Conservation (phyloP, 805 yeast species). For the Wickerhamomyces subpelliculosus region DNA sequence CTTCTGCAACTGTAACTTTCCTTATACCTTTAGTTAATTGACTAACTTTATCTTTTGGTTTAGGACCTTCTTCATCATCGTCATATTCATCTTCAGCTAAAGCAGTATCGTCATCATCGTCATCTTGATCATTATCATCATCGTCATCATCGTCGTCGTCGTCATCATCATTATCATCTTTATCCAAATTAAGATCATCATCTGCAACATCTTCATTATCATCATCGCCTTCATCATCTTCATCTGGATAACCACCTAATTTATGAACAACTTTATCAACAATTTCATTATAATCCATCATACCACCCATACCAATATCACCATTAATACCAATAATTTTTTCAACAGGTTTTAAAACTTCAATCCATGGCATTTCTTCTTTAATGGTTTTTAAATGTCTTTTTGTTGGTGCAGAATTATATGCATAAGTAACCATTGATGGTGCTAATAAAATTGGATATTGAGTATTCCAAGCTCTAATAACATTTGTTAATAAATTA, state of each 20-base stretch:
- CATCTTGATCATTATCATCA: constrained; percentile 12
- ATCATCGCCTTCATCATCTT: constrained; percentile 41
- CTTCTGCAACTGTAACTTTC: constrained; percentile 21
- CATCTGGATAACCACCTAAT: constrained; percentile 55
- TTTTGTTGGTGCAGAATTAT: constrained; percentile 82
- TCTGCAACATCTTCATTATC: constrained; percentile 36
- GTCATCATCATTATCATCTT: constrained; percentile 33
- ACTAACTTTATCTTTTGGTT: constrained; percentile 9
- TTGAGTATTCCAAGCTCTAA: constrained; percentile 93
- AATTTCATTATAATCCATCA: constrained; percentile 96
- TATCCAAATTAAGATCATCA: constrained; percentile 32
- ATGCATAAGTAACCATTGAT: constrained; percentile 90
- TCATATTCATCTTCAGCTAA: too few species aligned
- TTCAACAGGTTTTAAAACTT: constrained; percentile 89
- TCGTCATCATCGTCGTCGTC: constrained; percentile 6
- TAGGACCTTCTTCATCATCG: constrained; percentile 5
- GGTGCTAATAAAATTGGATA: constrained; percentile 90
- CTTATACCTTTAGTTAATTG: constrained; percentile 15
- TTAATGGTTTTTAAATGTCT: constrained; percentile 68
- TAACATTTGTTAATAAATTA: constrained; percentile 80
- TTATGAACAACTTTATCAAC: constrained; percentile 77
- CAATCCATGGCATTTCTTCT: constrained; percentile 94
- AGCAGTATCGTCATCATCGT: constrained; percentile 7
- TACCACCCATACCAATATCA: constrained; percentile 99
- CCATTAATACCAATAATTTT: constrained; percentile 91